Percentiles rank a stretch among this genome's conserved stretches.
Conservation (phyloP, 768 basidiomycete species). For the Tephrocybe sp. region DNA sequence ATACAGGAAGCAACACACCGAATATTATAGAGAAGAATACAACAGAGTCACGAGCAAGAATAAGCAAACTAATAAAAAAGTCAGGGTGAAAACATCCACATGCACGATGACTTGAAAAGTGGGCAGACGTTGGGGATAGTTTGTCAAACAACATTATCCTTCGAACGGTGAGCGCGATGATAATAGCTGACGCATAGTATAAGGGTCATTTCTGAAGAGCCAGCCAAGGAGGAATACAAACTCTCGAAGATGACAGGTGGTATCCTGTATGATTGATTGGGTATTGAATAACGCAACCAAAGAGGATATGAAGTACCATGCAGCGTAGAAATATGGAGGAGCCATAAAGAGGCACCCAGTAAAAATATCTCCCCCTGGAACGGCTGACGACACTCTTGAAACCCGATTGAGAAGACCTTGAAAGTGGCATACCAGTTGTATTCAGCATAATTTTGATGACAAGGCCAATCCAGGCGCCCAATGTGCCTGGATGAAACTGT, state of each 20-base stretch:
- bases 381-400: constrained; percentile 10
- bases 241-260: constrained; percentile 21
- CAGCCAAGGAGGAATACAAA: not conserved
- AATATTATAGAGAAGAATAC: constrained; percentile 22
- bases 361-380: constrained; percentile 12
- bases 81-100: not conserved
- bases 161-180: constrained; percentile 19
- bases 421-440: not conserved
- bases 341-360: constrained; percentile 18
- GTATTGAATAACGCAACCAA: not conserved
- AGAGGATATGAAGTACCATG: constrained; percentile 13
- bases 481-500: too few relatives aligned
- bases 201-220: not conserved
- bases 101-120: not conserved
- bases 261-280: constrained; percentile 14
- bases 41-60: constrained; percentile 23
- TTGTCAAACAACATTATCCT: constrained; percentile 12
- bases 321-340: constrained; percentile 17
- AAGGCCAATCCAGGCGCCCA: constrained; percentile 6
- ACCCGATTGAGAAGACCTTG: not conserved
- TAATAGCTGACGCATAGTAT: constrained; percentile 9
- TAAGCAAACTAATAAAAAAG: constrained; percentile 1
- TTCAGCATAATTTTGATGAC: constrained; percentile 1
- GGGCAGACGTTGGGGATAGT: constrained; percentile 14
- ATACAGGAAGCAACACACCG: constrained; percentile 11